Conservation (phyloP, 2,329 filamentous ascomycete genomes). For the Meredithiella fracta region DNA sequence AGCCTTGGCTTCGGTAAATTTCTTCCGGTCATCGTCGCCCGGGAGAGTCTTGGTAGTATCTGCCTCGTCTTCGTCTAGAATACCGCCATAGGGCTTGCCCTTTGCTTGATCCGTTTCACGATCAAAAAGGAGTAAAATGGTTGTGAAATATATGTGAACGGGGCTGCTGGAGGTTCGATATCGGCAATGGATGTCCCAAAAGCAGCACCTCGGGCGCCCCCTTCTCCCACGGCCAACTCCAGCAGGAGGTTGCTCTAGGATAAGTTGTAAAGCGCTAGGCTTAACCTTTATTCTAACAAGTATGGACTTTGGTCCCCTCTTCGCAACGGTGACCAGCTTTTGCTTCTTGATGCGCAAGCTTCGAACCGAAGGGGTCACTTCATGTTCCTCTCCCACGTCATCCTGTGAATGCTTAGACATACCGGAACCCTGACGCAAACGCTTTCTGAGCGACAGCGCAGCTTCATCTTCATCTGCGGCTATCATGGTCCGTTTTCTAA, state of each 20-base stretch:
- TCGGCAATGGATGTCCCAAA: slow-evolving; percentile 4
- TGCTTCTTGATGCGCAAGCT: slow-evolving; percentile 11
- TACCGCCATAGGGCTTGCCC: slow-evolving; percentile 88
- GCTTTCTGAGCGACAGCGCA: slow-evolving; percentile 6
- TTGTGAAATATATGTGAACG: slow-evolving; percentile 47
- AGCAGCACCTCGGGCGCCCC: slow-evolving; percentile 1
- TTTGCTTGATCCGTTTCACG: slow-evolving; percentile 79
- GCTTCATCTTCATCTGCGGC: slow-evolving; percentile 13
- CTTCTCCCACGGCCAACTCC: slow-evolving; percentile 7
- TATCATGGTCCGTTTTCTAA: slow-evolving; percentile 13
- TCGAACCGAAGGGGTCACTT: slow-evolving; percentile 1
- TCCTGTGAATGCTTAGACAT: slow-evolving; percentile 17
- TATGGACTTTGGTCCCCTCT: slow-evolving; percentile 25
- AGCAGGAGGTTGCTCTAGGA: slow-evolving; percentile 24
- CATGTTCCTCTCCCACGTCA: slow-evolving; percentile 21
- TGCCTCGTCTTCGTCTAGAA: slow-evolving; percentile 73
- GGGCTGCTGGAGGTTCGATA: slow-evolving; percentile 29
- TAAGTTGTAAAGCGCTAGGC: slow-evolving; percentile 40
- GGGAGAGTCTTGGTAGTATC: slow-evolving; percentile 85
- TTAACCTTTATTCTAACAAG: slow-evolving; percentile 43
- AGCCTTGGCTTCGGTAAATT: slow-evolving; percentile 78
- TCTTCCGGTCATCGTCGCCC: slow-evolving; percentile 58
- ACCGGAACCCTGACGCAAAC: slow-evolving; percentile 11
- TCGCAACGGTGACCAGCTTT: slow-evolving; percentile 4
- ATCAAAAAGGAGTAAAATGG: slow-evolving; percentile 82